A percentile compares a stretch with the other conserved stretches of the same genome.
Conservation (phyloP, 169 alveolate species). For the Toxoplasma gondii region DNA sequence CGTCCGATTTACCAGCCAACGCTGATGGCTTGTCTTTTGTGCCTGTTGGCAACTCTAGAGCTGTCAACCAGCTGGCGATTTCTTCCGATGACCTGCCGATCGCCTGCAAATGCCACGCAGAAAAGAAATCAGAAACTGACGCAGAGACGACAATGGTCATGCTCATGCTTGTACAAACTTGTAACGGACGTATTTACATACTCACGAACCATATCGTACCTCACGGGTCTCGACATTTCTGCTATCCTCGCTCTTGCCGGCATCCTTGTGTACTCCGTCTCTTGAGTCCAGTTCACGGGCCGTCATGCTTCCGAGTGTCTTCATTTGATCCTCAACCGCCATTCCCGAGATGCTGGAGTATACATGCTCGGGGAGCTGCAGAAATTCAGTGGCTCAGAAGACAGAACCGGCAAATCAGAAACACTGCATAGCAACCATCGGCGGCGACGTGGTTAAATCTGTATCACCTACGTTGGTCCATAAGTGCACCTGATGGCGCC, state of each 20-base stretch:
- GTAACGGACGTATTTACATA: too few species aligned
- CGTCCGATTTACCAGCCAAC: neutral
- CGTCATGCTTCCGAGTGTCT: neutral
- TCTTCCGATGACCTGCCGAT: constrained; percentile 14
- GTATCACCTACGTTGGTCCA: constrained; percentile 21
- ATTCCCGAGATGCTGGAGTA: neutral
- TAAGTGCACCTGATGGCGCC: constrained; percentile 33
- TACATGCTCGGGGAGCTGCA: constrained; percentile 31
- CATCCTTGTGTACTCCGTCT: neutral
- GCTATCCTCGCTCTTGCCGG: neutral
- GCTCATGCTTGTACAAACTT: too few species aligned
- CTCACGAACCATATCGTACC: neutral
- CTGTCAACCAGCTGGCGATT: neutral
- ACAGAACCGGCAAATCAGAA: neutral
- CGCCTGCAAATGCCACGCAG: neutral
- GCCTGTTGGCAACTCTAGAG: neutral
- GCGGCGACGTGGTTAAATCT: neutral
- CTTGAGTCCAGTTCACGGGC: constrained; percentile 13
- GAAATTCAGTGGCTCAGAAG: neutral
- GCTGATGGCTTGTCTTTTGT: neutral
- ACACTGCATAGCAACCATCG: neutral
- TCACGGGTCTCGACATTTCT: neutral
- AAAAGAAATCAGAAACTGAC: neutral
- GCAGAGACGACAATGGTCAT: too few species aligned
- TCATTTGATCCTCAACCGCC: neutral